Base-by-base conservation (phyloP, 441 rosid species). In the Populus hybrid region DNA sequence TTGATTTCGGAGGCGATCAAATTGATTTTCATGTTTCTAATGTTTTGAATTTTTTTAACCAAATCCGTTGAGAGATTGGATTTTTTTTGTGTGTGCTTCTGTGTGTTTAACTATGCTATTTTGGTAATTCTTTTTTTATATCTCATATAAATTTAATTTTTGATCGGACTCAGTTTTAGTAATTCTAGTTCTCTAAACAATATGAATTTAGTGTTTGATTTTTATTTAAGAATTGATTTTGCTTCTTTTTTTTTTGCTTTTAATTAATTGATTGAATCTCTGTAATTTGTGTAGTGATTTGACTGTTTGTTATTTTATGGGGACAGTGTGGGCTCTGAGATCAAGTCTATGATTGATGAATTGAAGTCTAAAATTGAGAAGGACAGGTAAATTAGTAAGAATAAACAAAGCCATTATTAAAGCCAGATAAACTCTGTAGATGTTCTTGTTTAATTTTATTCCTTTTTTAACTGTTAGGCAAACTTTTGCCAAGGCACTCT, bases 331-430 rank as follows among this genome's bases (percentile, higher is more conserved):
- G 87, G 91, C 72, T 82, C 90, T 70, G 95, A 95, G 83, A 78
- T 93, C 65, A 88, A 81, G 88, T 86, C 90, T 72, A 89, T 78
- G 85, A 81, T 82, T 35, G 88, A 88, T 20, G 94, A 93, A 46
- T 71, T 95, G 87, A 93, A 91, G 84, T 78, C 87, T 21, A 91
- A 88, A 81, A 81, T 89, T 28, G 97, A 92, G 82, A 92, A 88
- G 84, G 93, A 92, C 74, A 89, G 98, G 98, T 92, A 85, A 83
- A 80, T 54, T 67, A 23, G 35, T 30, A 32, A 23, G 28, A 36
- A 32, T 46, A 28, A 69, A 26, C 42, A 28, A 11, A 42, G 21
- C 70, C 73, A 79, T 32, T 11, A 69, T 36, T 65, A 57, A 36
- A 16, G 61, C 59, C n/a, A 24, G 23, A 42, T 18, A 10, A 10